These are phyloP conservation scores for Solanum tacnaense DNA, from an alignment of 257 asterid genomes.

Conservation along the genomic window DNA sequence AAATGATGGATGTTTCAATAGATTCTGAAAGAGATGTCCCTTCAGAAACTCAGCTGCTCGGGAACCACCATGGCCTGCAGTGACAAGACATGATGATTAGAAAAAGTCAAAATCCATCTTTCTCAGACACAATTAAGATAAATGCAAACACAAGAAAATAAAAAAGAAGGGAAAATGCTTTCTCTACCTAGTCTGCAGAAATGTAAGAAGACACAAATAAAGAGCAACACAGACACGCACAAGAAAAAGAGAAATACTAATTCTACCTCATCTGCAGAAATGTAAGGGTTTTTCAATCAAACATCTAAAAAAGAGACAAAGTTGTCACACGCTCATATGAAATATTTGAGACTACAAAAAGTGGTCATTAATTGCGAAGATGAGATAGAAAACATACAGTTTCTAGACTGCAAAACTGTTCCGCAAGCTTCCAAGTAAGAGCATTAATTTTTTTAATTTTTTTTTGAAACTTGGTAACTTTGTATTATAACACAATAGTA, in stretches of 20 bases:
- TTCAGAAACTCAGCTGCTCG: constrained; percentile 97
- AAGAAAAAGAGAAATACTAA: background rate
- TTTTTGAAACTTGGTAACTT: too few relatives aligned
- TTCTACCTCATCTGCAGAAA: background rate
- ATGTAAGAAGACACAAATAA: background rate
- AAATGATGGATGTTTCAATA: constrained; percentile 76
- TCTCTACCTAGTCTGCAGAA: background rate
- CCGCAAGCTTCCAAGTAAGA: background rate
- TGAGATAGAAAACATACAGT: background rate
- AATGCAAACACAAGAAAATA: background rate
- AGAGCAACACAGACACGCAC: background rate
- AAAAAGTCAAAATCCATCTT: constrained; percentile 1
- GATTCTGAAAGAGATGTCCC: constrained; percentile 84
- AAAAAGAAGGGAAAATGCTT: background rate
- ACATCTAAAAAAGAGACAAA: background rate
- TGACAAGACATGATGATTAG: constrained; percentile 14
- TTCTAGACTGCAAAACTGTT: background rate
- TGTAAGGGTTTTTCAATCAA: background rate
- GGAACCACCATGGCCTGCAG: constrained; percentile 96
- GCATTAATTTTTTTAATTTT: background rate
- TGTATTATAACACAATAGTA: too few relatives aligned
- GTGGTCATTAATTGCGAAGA: background rate
- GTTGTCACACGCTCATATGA: background rate
- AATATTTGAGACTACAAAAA: background rate
- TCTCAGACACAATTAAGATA: background rate